A percentile compares a stretch with the other conserved stretches of the same genome.
phyloP scores from a whole-genome alignment of 2,329 filamentous ascomycete genomes.

The Botrytis pseudocinerea region DNA sequence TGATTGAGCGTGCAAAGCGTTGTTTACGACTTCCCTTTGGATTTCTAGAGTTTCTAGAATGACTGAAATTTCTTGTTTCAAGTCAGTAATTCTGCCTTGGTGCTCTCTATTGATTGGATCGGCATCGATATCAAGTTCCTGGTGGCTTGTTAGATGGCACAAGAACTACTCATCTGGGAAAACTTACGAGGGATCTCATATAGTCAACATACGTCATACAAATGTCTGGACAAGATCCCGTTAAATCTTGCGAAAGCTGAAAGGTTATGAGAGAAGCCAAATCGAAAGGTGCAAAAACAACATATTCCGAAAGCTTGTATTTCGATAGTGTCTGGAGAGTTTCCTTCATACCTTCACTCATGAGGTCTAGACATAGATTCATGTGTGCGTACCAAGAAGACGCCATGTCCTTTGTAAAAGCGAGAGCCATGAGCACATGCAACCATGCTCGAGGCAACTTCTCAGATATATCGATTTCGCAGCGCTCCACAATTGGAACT shows the following conservation, averaged over 20 bases:
- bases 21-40: conserved; percentile 25
- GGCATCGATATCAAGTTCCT: conserved; percentile 31
- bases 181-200: conserved; percentile 29
- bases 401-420: conserved; percentile 26
- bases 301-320: conserved; percentile 24
- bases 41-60: conserved; percentile 30
- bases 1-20: neutral
- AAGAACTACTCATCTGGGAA: too few species aligned
- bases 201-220: conserved; percentile 31
- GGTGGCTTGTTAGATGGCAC: conserved; percentile 2
- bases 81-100: conserved; percentile 30
- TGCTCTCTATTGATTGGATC: conserved; percentile 32
- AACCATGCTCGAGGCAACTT: conserved; percentile 33
- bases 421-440: conserved; percentile 30
- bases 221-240: conserved; percentile 26
- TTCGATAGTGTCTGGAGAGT: neutral
- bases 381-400: conserved; percentile 21
- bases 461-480: conserved; percentile 27
- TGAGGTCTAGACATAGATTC: neutral
- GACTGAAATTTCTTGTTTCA: conserved; percentile 34
- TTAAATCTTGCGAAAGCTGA: conserved; percentile 28
- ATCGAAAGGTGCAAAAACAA: conserved; percentile 30
- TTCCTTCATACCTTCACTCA: conserved; percentile 8
- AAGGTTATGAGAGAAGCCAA: conserved; percentile 31
- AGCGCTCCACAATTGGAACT: conserved; percentile 13